Evolutionary conservation across 108 stramenopile genomes (phyloP).

Genomic region (Schizochytrium sp.): DNA sequence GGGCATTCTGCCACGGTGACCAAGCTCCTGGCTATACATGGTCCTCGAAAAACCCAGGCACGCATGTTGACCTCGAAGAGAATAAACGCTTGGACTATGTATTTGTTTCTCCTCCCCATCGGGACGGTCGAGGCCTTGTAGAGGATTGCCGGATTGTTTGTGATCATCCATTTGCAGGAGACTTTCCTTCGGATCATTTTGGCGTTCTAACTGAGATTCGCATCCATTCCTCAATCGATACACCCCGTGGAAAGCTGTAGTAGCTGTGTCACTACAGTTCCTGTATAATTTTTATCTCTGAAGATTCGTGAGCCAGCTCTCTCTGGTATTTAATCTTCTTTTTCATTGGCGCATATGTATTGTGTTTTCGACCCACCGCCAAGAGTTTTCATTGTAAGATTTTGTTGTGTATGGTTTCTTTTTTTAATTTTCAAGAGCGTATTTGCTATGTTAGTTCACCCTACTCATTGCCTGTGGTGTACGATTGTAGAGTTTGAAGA

Average conservation of each 20-base stretch:
- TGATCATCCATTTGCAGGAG: slow-evolving; percentile 57
- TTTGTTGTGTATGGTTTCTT: background rate
- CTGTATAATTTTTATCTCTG: too few relatives aligned
- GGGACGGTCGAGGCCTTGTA: slow-evolving; percentile 13
- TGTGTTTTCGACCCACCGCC: too few relatives aligned
- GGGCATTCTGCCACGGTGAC: slow-evolving; percentile 18
- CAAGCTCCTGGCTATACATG: background rate
- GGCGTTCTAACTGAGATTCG: slow-evolving; percentile 23
- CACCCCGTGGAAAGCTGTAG: background rate
- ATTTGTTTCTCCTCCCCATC: background rate
- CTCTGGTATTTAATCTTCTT: too few relatives aligned
- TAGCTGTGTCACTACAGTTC: background rate
- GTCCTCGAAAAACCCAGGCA: background rate
- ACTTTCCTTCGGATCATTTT: slow-evolving; percentile 49
- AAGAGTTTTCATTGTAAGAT: background rate
- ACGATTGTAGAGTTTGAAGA: too few relatives aligned
- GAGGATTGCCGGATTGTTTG: slow-evolving; percentile 52
- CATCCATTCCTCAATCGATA: background rate
- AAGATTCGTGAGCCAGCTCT: too few relatives aligned
- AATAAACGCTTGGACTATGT: slow-evolving; percentile 55
- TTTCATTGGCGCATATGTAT: too few relatives aligned
- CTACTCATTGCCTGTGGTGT: too few relatives aligned
- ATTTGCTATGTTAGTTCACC: background rate
- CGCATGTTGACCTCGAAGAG: slow-evolving; percentile 41
- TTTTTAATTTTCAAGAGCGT: background rate